Base-by-base conservation (phyloP, 345 rosid species). In the Eucalyptus virginea region DNA sequence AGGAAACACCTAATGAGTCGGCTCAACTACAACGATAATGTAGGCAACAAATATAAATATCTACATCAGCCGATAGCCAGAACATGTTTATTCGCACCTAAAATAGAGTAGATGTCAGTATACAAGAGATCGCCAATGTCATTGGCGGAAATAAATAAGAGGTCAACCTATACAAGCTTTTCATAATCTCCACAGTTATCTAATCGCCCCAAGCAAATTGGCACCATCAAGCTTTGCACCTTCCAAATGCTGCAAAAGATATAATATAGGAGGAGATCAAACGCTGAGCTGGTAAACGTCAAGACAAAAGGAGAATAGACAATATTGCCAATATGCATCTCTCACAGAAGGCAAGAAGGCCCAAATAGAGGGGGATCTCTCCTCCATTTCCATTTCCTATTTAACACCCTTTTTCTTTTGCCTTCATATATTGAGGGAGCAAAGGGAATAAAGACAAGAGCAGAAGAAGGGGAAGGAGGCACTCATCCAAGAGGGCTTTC, bases 161-260 rank as follows among this genome's bases (percentile, higher is more conserved):
- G 45, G 45, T 40, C 83, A 11, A 77, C 28, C 83, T 77, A 77
- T 40, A 77, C 83, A 77, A 77, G 83, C 85, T 40, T 77, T 40
- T 77, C 34, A 88, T 17, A 19, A 34, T 17, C 83, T 24, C 86
- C 89, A 88, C 19, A 15, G 80, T 93, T 88, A 97, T 89, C 99
- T 91, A 81, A 96, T 93, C 88, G 98, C 97, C 91, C 96, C 99
- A 65, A 93, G 94, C 93, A 96, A 90, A 90, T 95, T 97, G 86
- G 98, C 99, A 11, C 98, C 99, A 45, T 95, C 99, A n/a, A 97
- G 98, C 94, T 87, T 97, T 69, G 98, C 96, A 87, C 96, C 98
- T 93, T 97, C 97, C 94, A 96, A 90, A 87, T 92, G 96, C 99
- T 86, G 88, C 88, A 87, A 77, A 77, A 77, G 58, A 88, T 65